Conservation (phyloP, 768 basidiomycete genomes). For the Auricularia auricula-judae region DNA sequence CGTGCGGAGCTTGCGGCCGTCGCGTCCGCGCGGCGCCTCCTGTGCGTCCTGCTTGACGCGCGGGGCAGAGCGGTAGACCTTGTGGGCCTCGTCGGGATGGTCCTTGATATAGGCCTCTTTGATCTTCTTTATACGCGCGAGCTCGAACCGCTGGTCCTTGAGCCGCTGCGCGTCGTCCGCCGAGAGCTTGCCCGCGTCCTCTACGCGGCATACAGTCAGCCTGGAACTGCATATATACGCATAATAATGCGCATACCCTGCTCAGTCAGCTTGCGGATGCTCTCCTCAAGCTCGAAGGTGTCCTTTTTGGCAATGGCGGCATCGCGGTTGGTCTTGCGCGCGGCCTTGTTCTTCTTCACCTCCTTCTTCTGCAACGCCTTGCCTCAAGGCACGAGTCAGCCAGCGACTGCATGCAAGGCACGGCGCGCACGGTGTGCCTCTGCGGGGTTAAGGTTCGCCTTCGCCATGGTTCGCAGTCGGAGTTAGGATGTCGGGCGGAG, state of each 20-base stretch:
- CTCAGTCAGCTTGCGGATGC: constrained; percentile 31
- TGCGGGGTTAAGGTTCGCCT: constrained; percentile 84
- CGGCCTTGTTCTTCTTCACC: constrained; percentile 93
- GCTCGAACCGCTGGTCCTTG: constrained; percentile 59
- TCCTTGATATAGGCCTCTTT: constrained; percentile 88
- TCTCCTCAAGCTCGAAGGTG: constrained; percentile 74
- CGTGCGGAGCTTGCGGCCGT: constrained; percentile 29
- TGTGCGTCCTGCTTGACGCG: constrained; percentile 18
- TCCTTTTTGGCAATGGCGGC: constrained; percentile 92
- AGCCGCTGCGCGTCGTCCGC: constrained; percentile 56
- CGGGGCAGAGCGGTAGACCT: constrained; percentile 56
- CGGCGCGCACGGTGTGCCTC: constrained; percentile 62
- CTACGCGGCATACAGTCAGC: constrained; percentile 23
- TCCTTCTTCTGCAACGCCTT: constrained; percentile 92
- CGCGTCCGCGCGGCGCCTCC: constrained; percentile 25
- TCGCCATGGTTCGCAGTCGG: constrained; percentile 44
- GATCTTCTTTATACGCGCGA: constrained; percentile 70
- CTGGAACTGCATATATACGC: constrained; percentile 24
- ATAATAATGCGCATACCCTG: constrained; percentile 10
- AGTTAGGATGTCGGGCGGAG: background rate
- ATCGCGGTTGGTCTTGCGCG: constrained; percentile 70
- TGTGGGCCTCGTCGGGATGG: constrained; percentile 83
- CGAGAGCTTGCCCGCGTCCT: constrained; percentile 31
- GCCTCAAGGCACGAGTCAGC: constrained; percentile 33
- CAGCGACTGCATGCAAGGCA: background rate